Percentiles rank a stretch among this genome's conserved stretches.
These are phyloP conservation scores for Catharanthus roseus DNA, from an alignment of 257 asterid species.

Conservation along the genomic window DNA sequence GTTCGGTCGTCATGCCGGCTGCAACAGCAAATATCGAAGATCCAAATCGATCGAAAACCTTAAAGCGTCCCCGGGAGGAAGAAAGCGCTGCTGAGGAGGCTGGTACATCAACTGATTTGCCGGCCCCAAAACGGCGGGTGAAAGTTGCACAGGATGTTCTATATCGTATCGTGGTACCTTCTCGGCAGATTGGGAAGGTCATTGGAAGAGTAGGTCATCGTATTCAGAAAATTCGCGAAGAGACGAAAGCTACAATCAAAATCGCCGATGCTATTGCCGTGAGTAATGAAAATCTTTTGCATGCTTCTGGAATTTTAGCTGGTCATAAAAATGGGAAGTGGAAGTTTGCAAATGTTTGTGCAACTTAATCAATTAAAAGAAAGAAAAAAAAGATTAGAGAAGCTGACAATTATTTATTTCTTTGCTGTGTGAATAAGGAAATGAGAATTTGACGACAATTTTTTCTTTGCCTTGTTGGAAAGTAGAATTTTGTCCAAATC, in stretches of 20 bases:
- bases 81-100: conserved; percentile 33
- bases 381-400: too few species aligned
- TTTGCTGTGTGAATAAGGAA: not conserved
- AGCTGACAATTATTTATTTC: not conserved
- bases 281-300: conserved; percentile 12
- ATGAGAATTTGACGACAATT: not conserved
- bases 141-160: conserved; percentile 61
- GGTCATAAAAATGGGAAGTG: not conserved
- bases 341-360: not conserved
- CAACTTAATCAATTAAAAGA: not conserved
- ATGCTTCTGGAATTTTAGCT: not conserved
- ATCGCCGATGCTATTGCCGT: conserved; percentile 79
- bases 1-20: conserved; percentile 14
- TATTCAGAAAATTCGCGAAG: conserved; percentile 90
- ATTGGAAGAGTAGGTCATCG: conserved; percentile 89
- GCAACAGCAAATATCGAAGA: conserved; percentile 23
- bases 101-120: conserved; percentile 40
- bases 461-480: not conserved
- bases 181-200: conserved; percentile 93
- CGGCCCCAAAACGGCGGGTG: conserved; percentile 67
- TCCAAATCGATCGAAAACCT: conserved; percentile 22
- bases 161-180: conserved; percentile 84
- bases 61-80: conserved; percentile 69
- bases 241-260: conserved; percentile 72
- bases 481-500: not conserved